Base-by-base conservation (phyloP, 345 rosid species). In the Rhodamnia argentea region DNA sequence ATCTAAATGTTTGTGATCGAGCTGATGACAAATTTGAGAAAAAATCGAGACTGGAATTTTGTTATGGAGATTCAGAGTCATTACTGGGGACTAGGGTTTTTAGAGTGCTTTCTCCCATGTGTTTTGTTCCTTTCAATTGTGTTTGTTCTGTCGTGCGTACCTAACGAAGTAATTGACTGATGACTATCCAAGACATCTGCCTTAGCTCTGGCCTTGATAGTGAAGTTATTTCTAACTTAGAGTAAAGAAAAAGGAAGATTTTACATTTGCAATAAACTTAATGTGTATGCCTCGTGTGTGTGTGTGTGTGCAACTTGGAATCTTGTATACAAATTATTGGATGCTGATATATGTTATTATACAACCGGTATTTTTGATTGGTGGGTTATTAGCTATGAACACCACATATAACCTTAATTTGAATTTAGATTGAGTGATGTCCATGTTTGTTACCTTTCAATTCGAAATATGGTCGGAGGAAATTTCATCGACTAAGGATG, bases 291-390 rank as follows among this genome's bases (percentile, higher is more conserved):
- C n/a, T n/a, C n/a, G n/a, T n/a, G n/a, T n/a, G n/a, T n/a, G n/a
- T n/a, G n/a, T n/a, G 24, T 70, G 6, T 0, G 78, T 18, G 51
- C 51, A 32, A 16, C 6, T 70, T 32, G 78, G 13, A 70, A 18
- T 70, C 78, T 0, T 1, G 0, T 8, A 9, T 29, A 22, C 15
- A 1, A 14, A 29, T 6, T 27, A 62, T 6, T 0, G 20, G 24
- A 32, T 64, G 44, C 37, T 4, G 7, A 64, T 10, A 18, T 70
- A 15, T 70, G 37, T 64, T 64, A 32, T 32, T 32, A 70, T 18
- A 32, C 13, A 2, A 70, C 16, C 1, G 12, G 7, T 18, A 22
- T 11, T 70, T 70, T 32, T 70, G 1, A 70, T 70, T 32, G 7
- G 13, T 9, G 24, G 24, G 47, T 9, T 9, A 32, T 18, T 16